These are phyloP conservation scores for Hemisphaericaspora lyxosophila DNA, from an alignment of 1,139 yeast genomes.

Conservation along the genomic window DNA sequence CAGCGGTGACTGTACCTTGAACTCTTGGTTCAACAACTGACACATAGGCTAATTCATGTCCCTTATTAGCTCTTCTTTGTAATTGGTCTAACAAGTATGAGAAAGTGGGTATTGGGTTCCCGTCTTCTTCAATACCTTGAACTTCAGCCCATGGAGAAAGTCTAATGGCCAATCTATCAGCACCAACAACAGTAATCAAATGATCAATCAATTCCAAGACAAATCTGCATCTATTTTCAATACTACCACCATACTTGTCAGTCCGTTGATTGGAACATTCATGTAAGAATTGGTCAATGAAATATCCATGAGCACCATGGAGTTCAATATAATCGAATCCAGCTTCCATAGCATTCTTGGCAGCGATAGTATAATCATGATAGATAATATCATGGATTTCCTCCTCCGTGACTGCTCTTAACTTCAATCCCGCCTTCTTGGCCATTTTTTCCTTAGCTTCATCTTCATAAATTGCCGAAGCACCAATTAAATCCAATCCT, in stretches of 20 bases:
- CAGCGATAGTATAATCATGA: constrained; percentile 40
- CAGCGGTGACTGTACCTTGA: constrained; percentile 15
- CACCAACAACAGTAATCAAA: constrained; percentile 50
- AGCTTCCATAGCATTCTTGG: constrained; percentile 49
- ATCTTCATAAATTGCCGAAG: constrained; percentile 25
- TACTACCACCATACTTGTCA: constrained; percentile 54
- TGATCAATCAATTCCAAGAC: constrained; percentile 58
- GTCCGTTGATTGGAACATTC: constrained; percentile 51
- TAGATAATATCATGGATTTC: constrained; percentile 43
- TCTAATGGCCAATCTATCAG: constrained; percentile 53
- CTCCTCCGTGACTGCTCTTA: constrained; percentile 40
- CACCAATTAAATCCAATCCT: constrained; percentile 26
- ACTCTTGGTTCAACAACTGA: constrained; percentile 52
- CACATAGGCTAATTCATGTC: constrained; percentile 47
- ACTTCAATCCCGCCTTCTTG: constrained; percentile 28
- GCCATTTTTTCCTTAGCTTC: constrained; percentile 25
- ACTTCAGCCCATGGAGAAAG: constrained; percentile 57
- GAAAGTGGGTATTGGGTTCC: constrained; percentile 35
- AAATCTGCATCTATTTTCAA: constrained; percentile 65
- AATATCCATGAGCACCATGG: constrained; percentile 69
- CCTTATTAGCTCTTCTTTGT: constrained; percentile 38
- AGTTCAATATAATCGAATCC: constrained; percentile 73
- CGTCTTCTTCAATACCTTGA: constrained; percentile 39
- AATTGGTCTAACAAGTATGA: constrained; percentile 37
- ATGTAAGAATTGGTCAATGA: constrained; percentile 58